A percentile compares a stretch with the other conserved stretches of the same genome.
Evolutionary conservation across 2,329 filamentous ascomycete genomes (phyloP).

Genomic region (Penicillium sp.): DNA sequence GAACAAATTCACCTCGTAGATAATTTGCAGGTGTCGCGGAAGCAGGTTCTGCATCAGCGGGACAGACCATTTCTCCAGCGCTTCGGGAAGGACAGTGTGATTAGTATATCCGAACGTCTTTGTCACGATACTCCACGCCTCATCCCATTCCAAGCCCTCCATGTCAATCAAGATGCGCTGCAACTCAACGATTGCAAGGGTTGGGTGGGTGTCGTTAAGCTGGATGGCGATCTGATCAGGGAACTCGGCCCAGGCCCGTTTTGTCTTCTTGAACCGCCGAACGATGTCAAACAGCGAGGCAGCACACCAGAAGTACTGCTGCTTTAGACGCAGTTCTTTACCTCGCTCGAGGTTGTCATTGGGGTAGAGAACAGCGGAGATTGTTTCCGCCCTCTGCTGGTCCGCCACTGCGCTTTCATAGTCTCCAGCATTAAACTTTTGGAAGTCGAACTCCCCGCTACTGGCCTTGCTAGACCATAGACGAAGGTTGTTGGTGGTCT

Average conservation of each 20-base stretch:
- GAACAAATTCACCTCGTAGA: constrained; percentile 94
- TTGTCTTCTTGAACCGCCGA: constrained; percentile 95
- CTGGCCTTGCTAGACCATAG: constrained; percentile 98
- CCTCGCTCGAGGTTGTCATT: constrained; percentile 96
- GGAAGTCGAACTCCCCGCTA: constrained; percentile 97
- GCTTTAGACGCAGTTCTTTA: constrained; percentile 95
- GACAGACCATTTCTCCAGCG: constrained; percentile 97
- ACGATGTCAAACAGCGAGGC: constrained; percentile 96
- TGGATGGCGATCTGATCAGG: constrained; percentile 94
- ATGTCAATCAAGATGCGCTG: constrained; percentile 87
- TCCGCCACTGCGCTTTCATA: constrained; percentile 98
- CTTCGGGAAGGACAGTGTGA: constrained; percentile 95
- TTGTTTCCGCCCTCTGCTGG: constrained; percentile 97
- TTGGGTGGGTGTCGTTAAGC: constrained; percentile 96
- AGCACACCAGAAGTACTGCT: constrained; percentile 99
- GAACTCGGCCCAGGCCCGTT: constrained; percentile 87
- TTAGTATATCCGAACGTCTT: constrained; percentile 94
- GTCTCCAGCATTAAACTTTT: constrained; percentile 97
- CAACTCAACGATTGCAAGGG: constrained; percentile 90
- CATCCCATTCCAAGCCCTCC: constrained; percentile 90
- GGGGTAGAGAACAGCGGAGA: constrained; percentile 93
- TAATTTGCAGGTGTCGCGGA: constrained; percentile 91
- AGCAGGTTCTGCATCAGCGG: constrained; percentile 87
- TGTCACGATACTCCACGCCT: constrained; percentile 79
- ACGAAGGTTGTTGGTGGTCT: constrained; percentile 92